These are phyloP conservation scores for Tritrichomonas musculus DNA, from an alignment of 208 protist species.

Conservation along the genomic window DNA sequence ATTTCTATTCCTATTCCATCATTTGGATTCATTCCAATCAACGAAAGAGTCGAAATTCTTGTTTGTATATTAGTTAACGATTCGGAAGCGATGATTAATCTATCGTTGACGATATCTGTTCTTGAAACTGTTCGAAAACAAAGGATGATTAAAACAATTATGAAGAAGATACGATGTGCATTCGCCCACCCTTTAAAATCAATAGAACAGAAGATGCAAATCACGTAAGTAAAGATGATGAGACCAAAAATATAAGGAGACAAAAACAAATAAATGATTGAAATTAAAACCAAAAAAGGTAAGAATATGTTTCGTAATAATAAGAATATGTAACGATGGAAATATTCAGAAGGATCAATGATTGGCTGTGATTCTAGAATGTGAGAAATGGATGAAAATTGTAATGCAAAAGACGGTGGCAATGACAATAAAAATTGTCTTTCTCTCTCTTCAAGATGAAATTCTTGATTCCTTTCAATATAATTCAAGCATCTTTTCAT, in stretches of 20 bases:
- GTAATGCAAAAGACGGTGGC: background rate
- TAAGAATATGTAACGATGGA: background rate
- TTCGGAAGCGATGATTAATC: background rate
- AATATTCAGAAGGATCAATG: background rate
- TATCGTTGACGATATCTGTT: background rate
- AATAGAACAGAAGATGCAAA: background rate
- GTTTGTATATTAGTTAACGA: background rate
- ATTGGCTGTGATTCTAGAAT: background rate
- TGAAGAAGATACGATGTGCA: background rate
- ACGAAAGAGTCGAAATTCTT: background rate
- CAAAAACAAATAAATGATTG: background rate
- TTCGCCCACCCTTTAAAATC: background rate
- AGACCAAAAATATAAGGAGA: background rate
- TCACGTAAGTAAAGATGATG: background rate
- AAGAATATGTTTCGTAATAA: background rate
- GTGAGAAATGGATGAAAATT: background rate
- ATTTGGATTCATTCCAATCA: background rate
- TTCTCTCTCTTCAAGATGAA: background rate
- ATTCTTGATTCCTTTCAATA: background rate
- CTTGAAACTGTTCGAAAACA: background rate
- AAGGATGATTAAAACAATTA: background rate
- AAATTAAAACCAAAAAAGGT: background rate
- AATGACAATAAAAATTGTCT: background rate
- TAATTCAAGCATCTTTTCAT: background rate
- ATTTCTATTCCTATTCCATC: background rate